Evolutionary conservation across 257 asterid species (phyloP).

Genomic region (Forsythia suspensa): DNA sequence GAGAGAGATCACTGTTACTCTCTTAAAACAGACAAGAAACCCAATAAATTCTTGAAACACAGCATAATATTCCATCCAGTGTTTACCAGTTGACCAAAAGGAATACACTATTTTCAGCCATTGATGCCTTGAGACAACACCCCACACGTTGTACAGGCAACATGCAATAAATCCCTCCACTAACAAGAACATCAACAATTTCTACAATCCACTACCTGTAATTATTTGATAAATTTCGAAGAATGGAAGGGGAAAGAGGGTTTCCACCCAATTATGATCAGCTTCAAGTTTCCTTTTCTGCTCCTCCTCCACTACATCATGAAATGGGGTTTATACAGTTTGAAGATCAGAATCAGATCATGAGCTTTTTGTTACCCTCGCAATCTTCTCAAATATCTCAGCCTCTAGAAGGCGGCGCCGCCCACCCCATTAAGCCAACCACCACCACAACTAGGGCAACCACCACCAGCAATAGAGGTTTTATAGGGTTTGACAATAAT

Average conservation of each 20-base stretch:
- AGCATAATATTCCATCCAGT: conserved; percentile 32
- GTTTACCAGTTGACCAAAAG: conserved; percentile 49
- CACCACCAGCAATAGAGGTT: conserved; percentile 23
- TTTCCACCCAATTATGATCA: conserved; percentile 47
- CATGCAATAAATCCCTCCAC: conserved; percentile 59
- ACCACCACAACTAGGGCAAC: conserved; percentile 15
- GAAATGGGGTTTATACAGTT: conserved; percentile 80
- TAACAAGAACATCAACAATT: conserved; percentile 29
- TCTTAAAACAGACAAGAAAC: not conserved
- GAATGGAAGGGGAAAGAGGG: conserved; percentile 71
- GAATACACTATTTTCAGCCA: conserved; percentile 2
- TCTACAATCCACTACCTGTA: conserved; percentile 20
- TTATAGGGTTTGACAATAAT: conserved; percentile 58
- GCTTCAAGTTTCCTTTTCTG: conserved; percentile 39
- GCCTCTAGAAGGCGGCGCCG: conserved; percentile 16
- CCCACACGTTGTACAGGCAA: conserved; percentile 40
- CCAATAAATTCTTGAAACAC: conserved; percentile 22
- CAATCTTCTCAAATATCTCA: conserved; percentile 31
- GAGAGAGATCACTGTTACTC: no score
- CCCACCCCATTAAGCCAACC: conserved; percentile 25
- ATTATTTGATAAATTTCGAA: conserved; percentile 6
- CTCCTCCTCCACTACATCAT: conserved; percentile 25
- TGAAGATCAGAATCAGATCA: conserved; percentile 57
- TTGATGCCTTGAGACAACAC: not conserved
- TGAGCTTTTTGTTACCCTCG: conserved; percentile 49